Conservation (phyloP, 2,329 filamentous ascomycete species). For the Coniochaeta sp. region DNA sequence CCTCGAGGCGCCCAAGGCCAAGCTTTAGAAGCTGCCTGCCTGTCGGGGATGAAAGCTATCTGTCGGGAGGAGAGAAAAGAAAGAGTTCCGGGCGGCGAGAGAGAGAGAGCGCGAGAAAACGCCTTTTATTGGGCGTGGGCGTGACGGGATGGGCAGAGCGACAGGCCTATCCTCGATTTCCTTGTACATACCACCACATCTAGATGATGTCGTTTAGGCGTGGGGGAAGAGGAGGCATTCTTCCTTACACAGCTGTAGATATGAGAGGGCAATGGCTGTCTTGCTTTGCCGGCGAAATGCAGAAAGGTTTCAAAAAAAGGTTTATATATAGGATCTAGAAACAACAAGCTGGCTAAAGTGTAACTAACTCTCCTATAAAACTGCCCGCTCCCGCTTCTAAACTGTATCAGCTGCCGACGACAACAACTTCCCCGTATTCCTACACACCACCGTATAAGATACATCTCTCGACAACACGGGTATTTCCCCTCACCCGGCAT, state of each 20-base stretch:
- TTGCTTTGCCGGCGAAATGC: neutral
- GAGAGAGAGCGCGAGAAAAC: too few species aligned
- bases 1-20: constrained; percentile 74
- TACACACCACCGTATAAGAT: neutral
- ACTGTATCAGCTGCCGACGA: neutral
- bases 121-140: neutral
- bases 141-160: neutral
- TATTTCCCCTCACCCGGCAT: constrained; percentile 57
- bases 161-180: neutral
- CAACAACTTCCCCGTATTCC: neutral
- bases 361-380: neutral
- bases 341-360: neutral
- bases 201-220: neutral
- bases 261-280: neutral
- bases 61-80: neutral
- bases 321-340: neutral
- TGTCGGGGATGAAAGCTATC: neutral
- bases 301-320: neutral
- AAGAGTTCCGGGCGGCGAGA: neutral
- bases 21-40: constrained; percentile 65
- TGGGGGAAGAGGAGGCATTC: too few species aligned
- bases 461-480: too few species aligned
- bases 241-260: neutral
- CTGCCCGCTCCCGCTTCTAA: neutral
- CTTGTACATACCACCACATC: neutral